Percentiles rank a stretch among this genome's conserved stretches.
phyloP scores from a whole-genome alignment of 495 filamentous ascomycete species.

The Penicilliopsis zonata region DNA sequence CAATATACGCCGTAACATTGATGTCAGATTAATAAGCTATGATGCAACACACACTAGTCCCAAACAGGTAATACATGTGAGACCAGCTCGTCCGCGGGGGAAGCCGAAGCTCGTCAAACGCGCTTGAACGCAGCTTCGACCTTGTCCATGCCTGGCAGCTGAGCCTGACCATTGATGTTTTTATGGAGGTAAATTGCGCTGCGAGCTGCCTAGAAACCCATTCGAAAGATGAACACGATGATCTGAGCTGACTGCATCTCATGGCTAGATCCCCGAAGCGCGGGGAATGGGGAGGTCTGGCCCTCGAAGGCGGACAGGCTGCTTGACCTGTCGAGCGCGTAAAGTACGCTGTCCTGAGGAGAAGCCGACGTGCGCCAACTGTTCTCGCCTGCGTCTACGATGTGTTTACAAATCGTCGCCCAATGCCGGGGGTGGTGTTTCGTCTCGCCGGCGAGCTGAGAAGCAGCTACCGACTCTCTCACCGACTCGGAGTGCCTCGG shows the following conservation, averaged over 20 bases:
- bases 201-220: no score
- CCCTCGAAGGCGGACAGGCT: conserved; percentile 31
- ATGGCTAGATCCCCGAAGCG: conserved; percentile 23
- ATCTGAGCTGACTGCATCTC: background rate
- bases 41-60: no score
- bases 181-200: no score
- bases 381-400: conserved; percentile 22
- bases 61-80: no score
- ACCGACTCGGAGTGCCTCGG: conserved; percentile 5
- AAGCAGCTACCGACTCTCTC: conserved; percentile 5
- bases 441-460: conserved; percentile 5
- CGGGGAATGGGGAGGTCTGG: conserved; percentile 27
- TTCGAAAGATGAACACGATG: background rate
- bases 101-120: no score
- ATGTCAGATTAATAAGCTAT: no score
- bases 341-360: conserved; percentile 35
- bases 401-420: conserved; percentile 19
- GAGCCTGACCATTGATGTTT: no score
- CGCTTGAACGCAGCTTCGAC: no score
- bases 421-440: conserved; percentile 3
- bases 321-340: conserved; percentile 31
- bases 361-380: conserved; percentile 28
- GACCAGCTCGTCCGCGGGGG: no score
- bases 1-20: no score
- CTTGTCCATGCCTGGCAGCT: no score